Base-by-base conservation (phyloP, 2,329 filamentous ascomycete genomes). In the Aspergillus luchuensis region DNA sequence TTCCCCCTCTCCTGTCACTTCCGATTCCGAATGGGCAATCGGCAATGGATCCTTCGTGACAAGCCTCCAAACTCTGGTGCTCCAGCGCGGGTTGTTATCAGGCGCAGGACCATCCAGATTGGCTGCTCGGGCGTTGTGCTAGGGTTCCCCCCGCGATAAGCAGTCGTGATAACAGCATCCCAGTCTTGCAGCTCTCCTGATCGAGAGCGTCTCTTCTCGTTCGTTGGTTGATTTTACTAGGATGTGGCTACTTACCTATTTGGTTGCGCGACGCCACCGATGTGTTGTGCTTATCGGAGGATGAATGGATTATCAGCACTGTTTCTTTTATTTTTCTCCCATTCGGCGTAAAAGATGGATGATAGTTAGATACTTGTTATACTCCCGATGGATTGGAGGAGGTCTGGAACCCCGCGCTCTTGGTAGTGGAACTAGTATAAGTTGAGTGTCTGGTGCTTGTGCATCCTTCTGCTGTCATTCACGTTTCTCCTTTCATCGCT, bases 21-120 rank as follows among this genome's bases (percentile, higher is more conserved):
- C 39, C 39, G n/a, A 43, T 43, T 43, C 39, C 39, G 39, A 36
- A 36, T 13, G 10, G 33, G 33, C 33, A 36, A 36, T 11, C 10
- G 10, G 10, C 30, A 10, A 33, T 28, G 25, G 25, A 33, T 36
- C 33, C 33, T 36, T 36, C 33, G 33, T 5, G 33, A 36, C 33
- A 36, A 36, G 33, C 33, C 33, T 13, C 33, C 5, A 36, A 5
- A 5, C 11, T 36, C 13, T 11, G 11, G 33, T 36, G 33, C 2
- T 6, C 6, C 49, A 39, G 38, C 36, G 13, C 52, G 52, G 52
- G 23, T 19, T 41, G 21, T 55, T 55, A 55, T 55, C 52, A 45
- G 52, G 3, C 38, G 21, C 25, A 3, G 4, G 5, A n/a, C 5
- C 15, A 11, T 30, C 23, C 23, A 43, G 23, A 41, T 55, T 55